Base-by-base conservation (phyloP, 495 filamentous ascomycete genomes). In the Parmelia sp. region DNA sequence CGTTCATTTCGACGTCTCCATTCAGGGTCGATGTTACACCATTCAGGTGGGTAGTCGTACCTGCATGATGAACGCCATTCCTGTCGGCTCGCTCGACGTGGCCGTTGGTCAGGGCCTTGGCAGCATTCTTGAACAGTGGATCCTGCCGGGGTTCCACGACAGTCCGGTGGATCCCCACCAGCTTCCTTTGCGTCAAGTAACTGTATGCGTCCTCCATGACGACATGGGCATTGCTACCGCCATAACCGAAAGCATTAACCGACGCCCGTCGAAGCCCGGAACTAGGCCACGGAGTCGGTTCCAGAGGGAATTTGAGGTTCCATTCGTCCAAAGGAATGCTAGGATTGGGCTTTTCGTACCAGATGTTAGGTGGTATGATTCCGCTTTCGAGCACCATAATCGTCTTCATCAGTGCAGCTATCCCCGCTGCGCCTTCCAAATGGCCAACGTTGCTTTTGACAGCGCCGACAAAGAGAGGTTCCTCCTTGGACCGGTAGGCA, bases 241-340 rank as follows among this genome's bases (percentile, higher is more conserved):
- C 84, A 64, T 82, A 85, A 0, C 83, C 83, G 56, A 86, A 87
- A 7, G 80, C 82, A 67, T 86, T 86, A n/a, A 88, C 77, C 57
- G 79, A 82, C 0, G 75, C 81, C 39, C 84, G 74, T 17, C 76
- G 79, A 4, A 78, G 70, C 3, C 77, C 78, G n/a, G n/a, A n/a
- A n/a, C n/a, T n/a, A n/a, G n/a, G n/a, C n/a, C n/a, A n/a, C n/a
- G n/a, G n/a, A n/a, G n/a, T n/a, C n/a, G n/a, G n/a, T n/a, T n/a
- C n/a, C n/a, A n/a, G n/a, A n/a, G n/a, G n/a, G n/a, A n/a, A n/a
- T n/a, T n/a, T n/a, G n/a, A n/a, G n/a, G n/a, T n/a, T n/a, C n/a
- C n/a, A n/a, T n/a, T n/a, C n/a, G n/a, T 17, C 58, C 29, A 60
- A 47, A 60, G 58, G 58, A 17, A 60, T 67, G 9, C 60, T 63